phyloP scores from a whole-genome alignment of 805 yeast genomes.

The Saturnispora saitoi region DNA sequence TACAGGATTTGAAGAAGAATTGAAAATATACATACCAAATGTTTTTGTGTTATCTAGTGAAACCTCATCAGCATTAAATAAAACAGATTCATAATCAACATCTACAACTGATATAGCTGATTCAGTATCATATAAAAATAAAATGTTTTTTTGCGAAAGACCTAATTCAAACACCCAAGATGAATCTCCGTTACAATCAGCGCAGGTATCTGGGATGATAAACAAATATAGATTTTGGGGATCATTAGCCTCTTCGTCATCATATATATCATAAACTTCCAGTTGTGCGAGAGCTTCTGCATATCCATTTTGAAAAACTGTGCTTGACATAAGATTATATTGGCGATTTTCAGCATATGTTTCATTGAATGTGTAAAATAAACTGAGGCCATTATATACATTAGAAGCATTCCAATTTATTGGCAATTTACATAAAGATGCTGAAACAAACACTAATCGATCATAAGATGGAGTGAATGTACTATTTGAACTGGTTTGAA shows the following conservation, averaged over 20 bases:
- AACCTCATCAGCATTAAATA: constrained; percentile 46
- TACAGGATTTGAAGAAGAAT: constrained; percentile 29
- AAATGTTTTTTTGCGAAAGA: constrained; percentile 51
- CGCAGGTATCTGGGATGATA: constrained; percentile 20
- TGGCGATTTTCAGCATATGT: constrained; percentile 10
- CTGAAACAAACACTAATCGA: constrained; percentile 41
- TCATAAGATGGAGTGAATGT: constrained; percentile 30
- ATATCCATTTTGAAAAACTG: constrained; percentile 22
- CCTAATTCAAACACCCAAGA: constrained; percentile 61
- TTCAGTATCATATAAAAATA: constrained; percentile 61
- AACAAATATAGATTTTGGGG: constrained; percentile 14
- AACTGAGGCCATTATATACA: constrained; percentile 18
- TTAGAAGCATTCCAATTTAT: constrained; percentile 9
- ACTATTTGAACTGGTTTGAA: constrained; percentile 1
- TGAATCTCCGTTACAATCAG: constrained; percentile 13
- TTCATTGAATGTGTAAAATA: constrained; percentile 23
- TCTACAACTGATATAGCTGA: constrained; percentile 54
- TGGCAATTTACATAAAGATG: constrained; percentile 39
- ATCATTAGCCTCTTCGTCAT: constrained; percentile 13
- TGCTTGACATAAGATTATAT: constrained; percentile 10
- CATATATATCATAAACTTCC: not conserved
- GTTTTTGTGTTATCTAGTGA: constrained; percentile 3
- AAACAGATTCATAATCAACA: constrained; percentile 58
- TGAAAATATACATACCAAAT: constrained; percentile 40
- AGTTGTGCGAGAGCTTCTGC: constrained; percentile 17